Percentiles rank a stretch among this genome's conserved stretches.
Evolutionary conservation across 768 basidiomycete genomes (phyloP).

Genomic region (Mycena metata): DNA sequence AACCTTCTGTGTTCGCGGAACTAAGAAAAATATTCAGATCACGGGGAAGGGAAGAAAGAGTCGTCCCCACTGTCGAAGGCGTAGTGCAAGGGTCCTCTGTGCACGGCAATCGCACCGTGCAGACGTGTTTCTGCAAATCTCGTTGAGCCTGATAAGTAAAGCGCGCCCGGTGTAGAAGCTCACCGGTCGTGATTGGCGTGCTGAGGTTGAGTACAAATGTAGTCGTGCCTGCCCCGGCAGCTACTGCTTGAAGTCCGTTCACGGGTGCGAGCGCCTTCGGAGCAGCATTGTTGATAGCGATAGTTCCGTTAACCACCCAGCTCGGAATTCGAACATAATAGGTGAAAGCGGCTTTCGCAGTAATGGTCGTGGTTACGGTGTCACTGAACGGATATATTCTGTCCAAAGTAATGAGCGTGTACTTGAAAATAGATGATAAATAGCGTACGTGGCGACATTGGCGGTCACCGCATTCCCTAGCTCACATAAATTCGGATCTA

Average conservation of each 20-base stretch:
- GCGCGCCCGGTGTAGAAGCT: neutral
- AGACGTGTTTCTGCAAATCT: constrained; percentile 48
- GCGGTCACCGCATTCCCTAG: constrained; percentile 58
- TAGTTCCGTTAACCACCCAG: constrained; percentile 63
- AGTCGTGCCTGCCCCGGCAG: constrained; percentile 48
- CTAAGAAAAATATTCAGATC: constrained; percentile 17
- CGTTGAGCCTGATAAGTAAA: neutral
- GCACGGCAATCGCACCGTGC: constrained; percentile 54
- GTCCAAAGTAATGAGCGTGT: neutral
- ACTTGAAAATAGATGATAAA: neutral
- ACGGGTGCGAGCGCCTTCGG: constrained; percentile 44
- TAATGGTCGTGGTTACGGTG: constrained; percentile 60
- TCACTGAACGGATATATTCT: constrained; percentile 65
- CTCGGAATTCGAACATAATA: constrained; percentile 65
- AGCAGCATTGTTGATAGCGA: constrained; percentile 54
- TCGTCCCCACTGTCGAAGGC: constrained; percentile 50
- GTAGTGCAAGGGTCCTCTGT: constrained; percentile 57
- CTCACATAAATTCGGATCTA: neutral
- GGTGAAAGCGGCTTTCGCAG: constrained; percentile 57
- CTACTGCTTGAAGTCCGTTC: constrained; percentile 50
- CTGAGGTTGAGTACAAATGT: constrained; percentile 51
- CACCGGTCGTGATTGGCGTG: constrained; percentile 53
- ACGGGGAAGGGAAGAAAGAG: neutral
- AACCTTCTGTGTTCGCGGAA: constrained; percentile 50
- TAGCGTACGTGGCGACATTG: constrained; percentile 55